Evolutionary conservation across 2,329 filamentous ascomycete genomes (phyloP), one percentile per base, ranked within the genome.

Genomic region (Pseudocercospora fuligena): DNA sequence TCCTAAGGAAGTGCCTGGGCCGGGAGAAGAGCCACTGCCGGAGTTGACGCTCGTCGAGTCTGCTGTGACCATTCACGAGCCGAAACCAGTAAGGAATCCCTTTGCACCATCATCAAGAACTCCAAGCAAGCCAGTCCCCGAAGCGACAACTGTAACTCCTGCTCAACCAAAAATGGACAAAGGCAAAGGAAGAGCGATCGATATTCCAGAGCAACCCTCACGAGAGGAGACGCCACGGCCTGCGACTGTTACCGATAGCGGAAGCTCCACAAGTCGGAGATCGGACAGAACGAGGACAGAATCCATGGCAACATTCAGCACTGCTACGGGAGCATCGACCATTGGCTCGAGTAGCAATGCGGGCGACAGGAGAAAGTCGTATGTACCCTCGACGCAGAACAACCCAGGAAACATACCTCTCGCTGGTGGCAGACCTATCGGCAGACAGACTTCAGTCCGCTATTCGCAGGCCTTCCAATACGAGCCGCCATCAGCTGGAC

Each of bases 111-210:
- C 33, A n/a, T 56, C 58, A 14, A 40, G 57, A n/a, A 19, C 25
- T 3, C 9, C 64, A 3, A 58, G 29, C 31, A 57, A 56, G 9
- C 16, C 51, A n/a, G 25, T 27, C 33, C 16, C 43, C 21, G 54
- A 46, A 21, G 36, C 60, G 19, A 36, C 46, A 3, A 46, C 60
- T 31, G 31, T 56, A n/a, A 36, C n/a, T 4, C 43, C 64, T 23
- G 43, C 60, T 27, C 58, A 46, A 31, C 64, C 64, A 9, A 63
- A 63, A 56, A 61, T 61, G 12, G 66, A 65, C n/a, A 65, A 65
- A 25, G 66, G 62, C 9, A 67, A 65, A 53, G 66, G 66, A 36
- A 67, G 60, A 53, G 53, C 63, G 2, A 61, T 61, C 25, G 62
- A 36, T 43, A 58, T 58, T 11, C 56, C 56, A 11, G 56, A 58